Percentiles rank a stretch among this genome's conserved stretches.
Evolutionary conservation across 768 basidiomycete genomes (phyloP).

Genomic region (Gloeopeniophorella convolvens): DNA sequence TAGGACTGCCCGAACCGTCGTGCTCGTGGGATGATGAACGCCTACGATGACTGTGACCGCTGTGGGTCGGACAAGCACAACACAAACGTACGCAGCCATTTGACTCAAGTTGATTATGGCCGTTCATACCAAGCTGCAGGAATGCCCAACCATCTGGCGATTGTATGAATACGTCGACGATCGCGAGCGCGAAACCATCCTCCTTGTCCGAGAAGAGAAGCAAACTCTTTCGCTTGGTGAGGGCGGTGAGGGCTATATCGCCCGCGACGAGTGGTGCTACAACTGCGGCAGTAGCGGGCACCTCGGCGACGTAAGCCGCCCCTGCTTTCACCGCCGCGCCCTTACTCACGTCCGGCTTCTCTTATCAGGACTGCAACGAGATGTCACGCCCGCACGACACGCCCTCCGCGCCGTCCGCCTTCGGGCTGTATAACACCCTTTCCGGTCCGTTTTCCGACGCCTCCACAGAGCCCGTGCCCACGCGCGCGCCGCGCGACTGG

Average conservation of each 20-base stretch:
- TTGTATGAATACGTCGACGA: slow-evolving; percentile 66
- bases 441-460: slow-evolving; percentile 54
- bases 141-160: slow-evolving; percentile 80
- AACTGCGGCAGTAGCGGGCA: slow-evolving; percentile 71
- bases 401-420: slow-evolving; percentile 57
- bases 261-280: slow-evolving; percentile 71
- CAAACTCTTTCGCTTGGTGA: slow-evolving; percentile 47
- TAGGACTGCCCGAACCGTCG: slow-evolving; percentile 70
- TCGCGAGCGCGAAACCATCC: slow-evolving; percentile 40
- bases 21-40: slow-evolving; percentile 26
- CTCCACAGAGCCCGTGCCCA: slow-evolving; percentile 21
- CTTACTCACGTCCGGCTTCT: neutral
- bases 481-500: slow-evolving; percentile 38
- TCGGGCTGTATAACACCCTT: slow-evolving; percentile 53
- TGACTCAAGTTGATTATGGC: too few relatives aligned
- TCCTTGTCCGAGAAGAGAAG: slow-evolving; percentile 44
- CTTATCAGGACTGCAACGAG: slow-evolving; percentile 52
- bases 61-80: slow-evolving; percentile 63
- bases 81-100: slow-evolving; percentile 44
- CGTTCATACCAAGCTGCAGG: slow-evolving; percentile 36
- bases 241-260: slow-evolving; percentile 77
- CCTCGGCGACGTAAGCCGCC: slow-evolving; percentile 64
- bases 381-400: slow-evolving; percentile 34
- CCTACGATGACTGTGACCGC: slow-evolving; percentile 52
- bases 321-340: neutral